A percentile compares a stretch with the other conserved stretches of the same genome.
phyloP scores from a whole-genome alignment of 108 stramenopile species.

The Licmophora abbreviata region DNA sequence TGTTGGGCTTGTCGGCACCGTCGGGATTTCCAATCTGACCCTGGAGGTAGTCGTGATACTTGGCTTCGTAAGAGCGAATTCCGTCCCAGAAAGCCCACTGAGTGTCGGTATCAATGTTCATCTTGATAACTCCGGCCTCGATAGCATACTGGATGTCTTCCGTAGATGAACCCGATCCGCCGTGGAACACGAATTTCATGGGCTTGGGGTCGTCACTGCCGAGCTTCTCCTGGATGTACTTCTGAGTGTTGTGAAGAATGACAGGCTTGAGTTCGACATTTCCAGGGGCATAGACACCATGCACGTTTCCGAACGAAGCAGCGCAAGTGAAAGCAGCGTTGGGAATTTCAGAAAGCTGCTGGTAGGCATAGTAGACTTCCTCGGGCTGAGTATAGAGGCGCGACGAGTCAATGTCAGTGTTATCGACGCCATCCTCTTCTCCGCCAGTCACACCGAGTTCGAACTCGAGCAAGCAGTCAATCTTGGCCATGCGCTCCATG shows the following conservation, averaged over 20 bases:
- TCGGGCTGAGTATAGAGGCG: slow-evolving; percentile 96
- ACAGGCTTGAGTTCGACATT: slow-evolving; percentile 92
- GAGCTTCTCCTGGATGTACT: slow-evolving; percentile 90
- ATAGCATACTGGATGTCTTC: slow-evolving; percentile 90
- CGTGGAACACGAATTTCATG: slow-evolving; percentile 95
- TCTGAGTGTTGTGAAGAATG: slow-evolving; percentile 85
- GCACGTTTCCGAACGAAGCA: slow-evolving; percentile 93
- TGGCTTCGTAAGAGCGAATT: slow-evolving; percentile 78
- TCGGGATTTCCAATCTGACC: slow-evolving; percentile 96
- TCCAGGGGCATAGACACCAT: slow-evolving; percentile 94
- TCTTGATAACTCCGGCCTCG: slow-evolving; percentile 92
- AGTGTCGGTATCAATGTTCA: slow-evolving; percentile 98
- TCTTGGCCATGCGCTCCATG: slow-evolving; percentile 81
- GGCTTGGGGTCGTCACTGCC: slow-evolving; percentile 83
- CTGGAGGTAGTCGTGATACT: slow-evolving; percentile 92
- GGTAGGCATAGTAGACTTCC: slow-evolving; percentile 86
- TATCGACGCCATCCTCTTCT: slow-evolving; percentile 97
- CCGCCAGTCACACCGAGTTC: slow-evolving; percentile 97
- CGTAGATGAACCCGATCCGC: slow-evolving; percentile 89
- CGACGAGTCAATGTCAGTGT: slow-evolving; percentile 82
- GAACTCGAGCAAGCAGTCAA: slow-evolving; percentile 91
- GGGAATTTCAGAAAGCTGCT: slow-evolving; percentile 78
- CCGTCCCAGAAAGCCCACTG: slow-evolving; percentile 97
- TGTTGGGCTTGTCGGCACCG: slow-evolving; percentile 94
- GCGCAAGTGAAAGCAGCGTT: slow-evolving; percentile 82